phyloP scores from a whole-genome alignment of 176 grass and related monocot genomes.

The Eleusine coracana region DNA sequence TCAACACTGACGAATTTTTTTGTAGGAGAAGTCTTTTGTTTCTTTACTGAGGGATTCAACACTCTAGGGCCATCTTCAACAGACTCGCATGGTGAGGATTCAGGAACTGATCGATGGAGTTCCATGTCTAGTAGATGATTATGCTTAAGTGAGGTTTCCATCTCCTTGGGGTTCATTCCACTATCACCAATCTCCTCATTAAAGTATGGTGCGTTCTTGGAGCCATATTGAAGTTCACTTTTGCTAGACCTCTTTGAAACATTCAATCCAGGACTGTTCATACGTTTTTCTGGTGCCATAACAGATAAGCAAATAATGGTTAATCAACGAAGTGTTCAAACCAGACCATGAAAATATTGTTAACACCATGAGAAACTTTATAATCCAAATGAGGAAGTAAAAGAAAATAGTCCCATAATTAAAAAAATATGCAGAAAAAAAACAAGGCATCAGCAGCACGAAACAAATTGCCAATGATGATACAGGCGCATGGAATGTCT shows the following conservation, averaged over 20 bases:
- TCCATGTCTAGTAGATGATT: slow-evolving; percentile 17
- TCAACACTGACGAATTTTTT: slow-evolving; percentile 73
- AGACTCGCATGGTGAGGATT: slow-evolving; percentile 50
- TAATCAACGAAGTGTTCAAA: slow-evolving; percentile 12
- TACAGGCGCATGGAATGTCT: neutral
- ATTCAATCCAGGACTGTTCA: slow-evolving; percentile 4
- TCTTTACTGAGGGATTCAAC: slow-evolving; percentile 32
- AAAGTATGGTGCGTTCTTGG: slow-evolving; percentile 24
- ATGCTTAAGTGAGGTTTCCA: slow-evolving; percentile 33
- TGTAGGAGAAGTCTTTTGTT: slow-evolving; percentile 28
- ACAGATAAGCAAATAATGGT: slow-evolving; percentile 20
- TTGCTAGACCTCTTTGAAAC: neutral
- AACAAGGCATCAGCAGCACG: neutral
- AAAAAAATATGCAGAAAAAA: slow-evolving; percentile 6
- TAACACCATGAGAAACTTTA: slow-evolving; percentile 17
- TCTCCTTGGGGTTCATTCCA: slow-evolving; percentile 34
- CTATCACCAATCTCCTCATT: slow-evolving; percentile 59
- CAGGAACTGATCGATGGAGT: slow-evolving; percentile 13
- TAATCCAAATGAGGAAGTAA: slow-evolving; percentile 20
- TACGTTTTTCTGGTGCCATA: slow-evolving; percentile 27
- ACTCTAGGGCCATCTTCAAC: slow-evolving; percentile 46
- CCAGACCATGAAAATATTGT: neutral
- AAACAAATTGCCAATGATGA: slow-evolving; percentile 9
- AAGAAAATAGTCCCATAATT: neutral
- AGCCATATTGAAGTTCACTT: slow-evolving; percentile 13